Base-by-base conservation (phyloP, 805 yeast genomes). In the Teunomyces pallodes region DNA sequence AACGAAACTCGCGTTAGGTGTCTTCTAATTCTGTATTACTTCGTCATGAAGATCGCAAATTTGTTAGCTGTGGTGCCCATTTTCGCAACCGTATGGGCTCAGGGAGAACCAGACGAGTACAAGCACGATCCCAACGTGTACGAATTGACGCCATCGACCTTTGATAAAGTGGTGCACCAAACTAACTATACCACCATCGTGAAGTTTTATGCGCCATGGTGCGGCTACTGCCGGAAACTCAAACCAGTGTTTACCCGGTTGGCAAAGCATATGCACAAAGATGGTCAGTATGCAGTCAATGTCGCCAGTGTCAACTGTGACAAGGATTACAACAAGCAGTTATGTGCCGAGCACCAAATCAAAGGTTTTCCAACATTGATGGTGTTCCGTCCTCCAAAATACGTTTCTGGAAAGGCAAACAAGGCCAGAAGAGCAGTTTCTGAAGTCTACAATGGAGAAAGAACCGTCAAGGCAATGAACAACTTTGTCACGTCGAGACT, bases 191-290 rank as follows among this genome's bases (percentile, higher is more conserved):
- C 96, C 1, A 68, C 96, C 1, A 69, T 90, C 14, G 90, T 90
- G 17, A 90, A 90, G 70, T 91, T 91, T 66, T 91, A 86, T 66
- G 97, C 98, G 4, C 97, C 97, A 33, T 91, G 98, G 98, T 92
- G 99, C 72, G 97, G 97, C 4, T 90, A 92, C 66, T 92, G 99
- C 68, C 78, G 83, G 58, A 77, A 82, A 48, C 70, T 92, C 44
- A 80, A 82, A 49, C 84, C 86, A 3, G 81, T 81, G 1, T 86
- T 75, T 65, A 70, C 74, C 43, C 84, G 84, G 59, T 81, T 84
- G 10, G 95, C 87, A 5, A 80, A 79, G 45, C 64, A 69, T 27
- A 70, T 87, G 5, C 77, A 79, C 27, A 80, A 79, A 5, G 75
- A 71, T 39, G 62, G 70, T 33, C 60, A 70, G 49, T 67, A 80